Base-by-base conservation (phyloP, 495 filamentous ascomycete genomes). In the Annulohypoxylon stygium region DNA sequence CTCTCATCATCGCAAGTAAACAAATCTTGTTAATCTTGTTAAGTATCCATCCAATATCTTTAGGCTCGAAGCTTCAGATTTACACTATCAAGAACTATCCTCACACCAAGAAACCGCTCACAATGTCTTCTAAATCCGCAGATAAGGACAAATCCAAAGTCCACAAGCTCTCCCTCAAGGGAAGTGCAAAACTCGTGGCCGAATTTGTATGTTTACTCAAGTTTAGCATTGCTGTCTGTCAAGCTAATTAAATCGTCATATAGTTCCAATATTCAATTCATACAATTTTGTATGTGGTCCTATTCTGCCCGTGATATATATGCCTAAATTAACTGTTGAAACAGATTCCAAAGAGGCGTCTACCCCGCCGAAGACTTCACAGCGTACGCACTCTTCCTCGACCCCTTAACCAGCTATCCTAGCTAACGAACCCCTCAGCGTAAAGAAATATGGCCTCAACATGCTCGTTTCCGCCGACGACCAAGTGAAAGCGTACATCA, bases 371-470 rank as follows among this genome's bases (percentile, higher is more conserved):
- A 99, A 76, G 96, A 99, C 83, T 99, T 99, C 79, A 94, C 92
- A 70, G 91, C 95, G 92, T 94, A 81, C 78, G 91, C 84, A 26
- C 58, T 20, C 16, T 20, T 47, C 45, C 5, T n/a, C n/a, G 8
- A 30, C 11, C 54, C 54, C 2, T 16, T 25, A 14, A 34, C 23
- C 26, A 12, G 1, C 12, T n/a, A 23, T 23, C 33, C 9, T 14
- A 4, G 36, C 75, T 71, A 65, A 69, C 50, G 11, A 41, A 20
- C 3, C 9, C 25, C 20, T 10, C 61, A 92, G 90, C 23, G 94
- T 99, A 75, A 98, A 98, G 83, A 99, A 99, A 86, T 99, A 99
- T 90, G 97, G 97, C 75, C 90, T 99, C 73, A 98, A 97, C 77
- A 98, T 99, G 94, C 92, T 98, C 43, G 88, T 98, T 41, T 93